A percentile compares a stretch with the other conserved stretches of the same genome.
Evolutionary conservation across 2,329 filamentous ascomycete genomes (phyloP).

Genomic region (Sporothrix schenckii): DNA sequence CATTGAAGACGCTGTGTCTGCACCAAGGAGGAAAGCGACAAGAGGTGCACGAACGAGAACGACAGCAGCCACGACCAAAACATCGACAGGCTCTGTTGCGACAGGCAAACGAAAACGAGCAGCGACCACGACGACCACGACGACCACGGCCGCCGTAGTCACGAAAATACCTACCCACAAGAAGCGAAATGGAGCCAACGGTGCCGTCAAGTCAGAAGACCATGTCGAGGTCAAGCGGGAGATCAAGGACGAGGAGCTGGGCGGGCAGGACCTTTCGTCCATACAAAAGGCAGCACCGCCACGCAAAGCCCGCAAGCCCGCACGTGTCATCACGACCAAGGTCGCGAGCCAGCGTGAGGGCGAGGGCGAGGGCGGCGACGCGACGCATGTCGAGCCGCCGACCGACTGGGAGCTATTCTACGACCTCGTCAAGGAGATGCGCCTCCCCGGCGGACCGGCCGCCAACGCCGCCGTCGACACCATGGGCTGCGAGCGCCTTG

Average conservation of each 20-base stretch:
- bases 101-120: constrained; percentile 42
- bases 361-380: neutral
- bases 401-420: constrained; percentile 86
- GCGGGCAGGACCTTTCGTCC: neutral
- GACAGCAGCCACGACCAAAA: neutral
- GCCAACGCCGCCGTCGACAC: constrained; percentile 88
- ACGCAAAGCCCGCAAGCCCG: constrained; percentile 38
- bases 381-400: constrained; percentile 58
- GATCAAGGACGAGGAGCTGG: constrained; percentile 32
- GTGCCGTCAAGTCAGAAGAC: constrained; percentile 38
- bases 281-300: constrained; percentile 47
- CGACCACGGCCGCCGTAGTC: constrained; percentile 39
- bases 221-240: constrained; percentile 37
- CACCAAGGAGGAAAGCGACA: constrained; percentile 25
- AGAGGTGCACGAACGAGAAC: neutral
- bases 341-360: neutral
- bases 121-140: constrained; percentile 40
- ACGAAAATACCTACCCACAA: constrained; percentile 41
- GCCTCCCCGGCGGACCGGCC: constrained; percentile 56
- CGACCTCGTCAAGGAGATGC: constrained; percentile 75
- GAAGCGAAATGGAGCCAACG: constrained; percentile 22
- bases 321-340: constrained; percentile 31
- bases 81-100: neutral
- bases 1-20: constrained; percentile 44
- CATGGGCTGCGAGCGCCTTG: constrained; percentile 88